A percentile compares a stretch with the other conserved stretches of the same genome.
Conservation (phyloP, 2,329 filamentous ascomycete species). For the Fusarium floridanum region DNA sequence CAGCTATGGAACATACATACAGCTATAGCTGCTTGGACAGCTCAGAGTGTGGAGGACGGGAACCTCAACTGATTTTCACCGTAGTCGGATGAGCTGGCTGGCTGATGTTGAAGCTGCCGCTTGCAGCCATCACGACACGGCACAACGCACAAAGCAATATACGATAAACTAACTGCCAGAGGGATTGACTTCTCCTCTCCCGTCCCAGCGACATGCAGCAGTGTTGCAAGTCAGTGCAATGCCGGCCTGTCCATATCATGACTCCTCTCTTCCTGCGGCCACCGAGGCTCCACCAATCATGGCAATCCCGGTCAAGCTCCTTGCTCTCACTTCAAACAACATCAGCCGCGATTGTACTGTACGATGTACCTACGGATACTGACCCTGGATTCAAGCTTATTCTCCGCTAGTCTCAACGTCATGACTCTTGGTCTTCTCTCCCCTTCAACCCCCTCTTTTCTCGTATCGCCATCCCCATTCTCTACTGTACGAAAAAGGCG, state of each 20-base stretch:
- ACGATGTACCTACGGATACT: neutral
- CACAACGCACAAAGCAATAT: conserved; percentile 5
- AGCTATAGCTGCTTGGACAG: conserved; percentile 5
- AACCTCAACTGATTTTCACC: neutral
- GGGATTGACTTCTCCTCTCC: neutral
- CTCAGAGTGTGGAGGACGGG: conserved; percentile 13
- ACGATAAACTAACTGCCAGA: neutral
- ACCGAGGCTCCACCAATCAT: conserved; percentile 31
- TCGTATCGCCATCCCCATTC: conserved; percentile 9
- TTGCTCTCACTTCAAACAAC: conserved; percentile 22
- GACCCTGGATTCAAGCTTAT: conserved; percentile 35
- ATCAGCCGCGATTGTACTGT: conserved; percentile 9
- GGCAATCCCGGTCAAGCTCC: conserved; percentile 21
- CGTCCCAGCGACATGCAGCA: conserved; percentile 4
- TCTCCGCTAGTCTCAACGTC: conserved; percentile 27
- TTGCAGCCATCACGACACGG: neutral
- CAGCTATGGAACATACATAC: neutral
- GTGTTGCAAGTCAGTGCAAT: conserved; percentile 18
- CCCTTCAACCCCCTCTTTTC: conserved; percentile 5
- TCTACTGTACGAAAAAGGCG: neutral
- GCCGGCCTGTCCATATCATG: conserved; percentile 32
- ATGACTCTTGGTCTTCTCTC: conserved; percentile 28
- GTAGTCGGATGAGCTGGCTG: neutral
- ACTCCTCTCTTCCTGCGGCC: conserved; percentile 28
- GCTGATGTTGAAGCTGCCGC: neutral